Evolutionary conservation across 2,329 filamentous ascomycete genomes (phyloP), one percentile per base, ranked within the genome.

Genomic region (Hymenotorrendiella dingleyae): DNA sequence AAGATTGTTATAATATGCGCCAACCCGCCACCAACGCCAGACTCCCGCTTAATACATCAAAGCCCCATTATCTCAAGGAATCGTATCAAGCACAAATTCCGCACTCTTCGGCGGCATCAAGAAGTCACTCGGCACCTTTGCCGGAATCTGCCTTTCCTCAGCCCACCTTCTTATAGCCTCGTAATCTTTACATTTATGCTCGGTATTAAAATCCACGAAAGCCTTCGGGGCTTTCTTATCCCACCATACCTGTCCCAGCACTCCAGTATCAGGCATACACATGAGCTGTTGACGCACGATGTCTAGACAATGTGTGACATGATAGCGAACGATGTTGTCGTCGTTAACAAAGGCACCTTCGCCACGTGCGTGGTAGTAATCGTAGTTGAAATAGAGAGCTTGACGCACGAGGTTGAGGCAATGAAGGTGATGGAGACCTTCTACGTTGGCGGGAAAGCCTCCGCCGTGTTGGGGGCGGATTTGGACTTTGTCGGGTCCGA

Each of bases 341-440:
- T 66, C 62, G 52, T 76, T 76, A 17, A 53, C 55, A 53, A 77
- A 78, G 2, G 70, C 65, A 0, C 70, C 70, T 43, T 69, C 43
- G 6, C 68, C 66, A 33, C 62, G 55, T 0, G 56, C 52, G 23
- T 63, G 62, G 49, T 78, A 77, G 54, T 77, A 71, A 35, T 72
- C 66, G 43, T 70, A 71, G 51, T 76, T 77, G 59, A 70, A 75
- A 53, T 70, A 68, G 7, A 75, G 59, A 0, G 66, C 60, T 56
- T 76, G 68, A 0, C 74, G 69, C 2, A 78, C 57, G 8, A 78
- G 65, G 46, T 78, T 72, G 65, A 78, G 53, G 49, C 74, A 78
- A 54, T 76, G 69, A 11, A 72, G 50, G 47, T 72, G 68, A 53
- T 71, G 67, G 6, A 72, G 53, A 8, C 67, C 69, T 55, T 72